A percentile compares a stretch with the other conserved stretches of the same genome.
phyloP scores from a whole-genome alignment of 2,329 filamentous ascomycete species.

The Coniochaeta sp. region DNA sequence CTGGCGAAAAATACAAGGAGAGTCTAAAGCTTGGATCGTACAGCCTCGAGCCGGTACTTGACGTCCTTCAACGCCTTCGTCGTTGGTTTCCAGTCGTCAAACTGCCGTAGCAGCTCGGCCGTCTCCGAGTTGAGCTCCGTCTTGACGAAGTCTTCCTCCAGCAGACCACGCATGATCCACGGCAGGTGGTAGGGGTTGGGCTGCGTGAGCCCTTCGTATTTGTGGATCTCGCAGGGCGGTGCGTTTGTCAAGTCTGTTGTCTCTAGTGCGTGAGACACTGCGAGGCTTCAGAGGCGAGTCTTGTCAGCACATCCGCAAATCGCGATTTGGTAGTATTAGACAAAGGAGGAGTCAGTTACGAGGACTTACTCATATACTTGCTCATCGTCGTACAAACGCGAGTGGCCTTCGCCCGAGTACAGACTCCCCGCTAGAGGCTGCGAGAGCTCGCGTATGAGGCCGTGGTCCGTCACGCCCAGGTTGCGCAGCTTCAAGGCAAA shows the following conservation, averaged over 20 bases:
- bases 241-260: slow-evolving; percentile 47
- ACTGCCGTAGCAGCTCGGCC: slow-evolving; percentile 70
- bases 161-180: slow-evolving; percentile 88
- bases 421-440: slow-evolving; percentile 82
- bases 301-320: neutral
- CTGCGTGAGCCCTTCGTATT: slow-evolving; percentile 40
- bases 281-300: slow-evolving; percentile 41
- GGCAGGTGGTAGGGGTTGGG: slow-evolving; percentile 86
- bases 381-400: slow-evolving; percentile 82
- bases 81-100: slow-evolving; percentile 86
- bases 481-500: slow-evolving; percentile 93
- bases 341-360: neutral
- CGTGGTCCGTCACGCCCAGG: slow-evolving; percentile 86
- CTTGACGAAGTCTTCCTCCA: slow-evolving; percentile 88
- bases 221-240: slow-evolving; percentile 40
- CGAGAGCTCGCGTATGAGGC: slow-evolving; percentile 83
- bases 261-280: slow-evolving; percentile 65
- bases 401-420: slow-evolving; percentile 89
- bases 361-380: slow-evolving; percentile 66
- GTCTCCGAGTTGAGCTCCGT: slow-evolving; percentile 73
- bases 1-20: neutral
- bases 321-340: neutral
- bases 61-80: slow-evolving; percentile 94
- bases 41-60: slow-evolving; percentile 86
- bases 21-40: slow-evolving; percentile 60